These are phyloP conservation scores for Penicillium coffeae DNA, from an alignment of 495 filamentous ascomycete species.

Conservation along the genomic window DNA sequence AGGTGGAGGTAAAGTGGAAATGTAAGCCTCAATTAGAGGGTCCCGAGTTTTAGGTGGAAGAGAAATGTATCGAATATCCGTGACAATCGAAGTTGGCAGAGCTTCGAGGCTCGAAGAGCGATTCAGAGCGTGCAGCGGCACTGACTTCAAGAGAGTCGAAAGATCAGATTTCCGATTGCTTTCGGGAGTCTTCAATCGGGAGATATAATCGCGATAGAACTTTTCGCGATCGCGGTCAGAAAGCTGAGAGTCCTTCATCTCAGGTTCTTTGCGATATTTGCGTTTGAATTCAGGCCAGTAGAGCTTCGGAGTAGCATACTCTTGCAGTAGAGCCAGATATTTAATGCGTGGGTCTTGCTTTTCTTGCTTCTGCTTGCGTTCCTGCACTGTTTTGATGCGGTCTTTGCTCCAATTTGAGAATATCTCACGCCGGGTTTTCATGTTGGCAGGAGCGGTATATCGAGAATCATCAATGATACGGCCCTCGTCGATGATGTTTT, in stretches of 20 bases:
- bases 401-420: constrained; percentile 79
- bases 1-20: constrained; percentile 65
- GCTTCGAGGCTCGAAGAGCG: constrained; percentile 56
- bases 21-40: constrained; percentile 69
- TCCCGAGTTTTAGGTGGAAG: constrained; percentile 66
- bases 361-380: constrained; percentile 68
- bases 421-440: constrained; percentile 72
- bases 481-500: constrained; percentile 77
- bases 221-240: constrained; percentile 88
- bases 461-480: constrained; percentile 78
- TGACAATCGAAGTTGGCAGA: constrained; percentile 65
- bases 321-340: constrained; percentile 78
- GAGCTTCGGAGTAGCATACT: constrained; percentile 78
- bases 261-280: constrained; percentile 76
- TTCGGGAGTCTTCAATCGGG: constrained; percentile 70
- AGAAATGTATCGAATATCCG: constrained; percentile 79
- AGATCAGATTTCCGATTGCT: constrained; percentile 76
- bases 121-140: constrained; percentile 63
- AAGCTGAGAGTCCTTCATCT: constrained; percentile 74
- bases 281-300: constrained; percentile 97
- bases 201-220: constrained; percentile 83
- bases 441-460: constrained; percentile 78
- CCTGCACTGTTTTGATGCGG: constrained; percentile 65
- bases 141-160: constrained; percentile 65
- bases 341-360: constrained; percentile 82